Evolutionary conservation across 805 yeast genomes (phyloP).

Genomic region (Wickerhamiella spandovensis): DNA sequence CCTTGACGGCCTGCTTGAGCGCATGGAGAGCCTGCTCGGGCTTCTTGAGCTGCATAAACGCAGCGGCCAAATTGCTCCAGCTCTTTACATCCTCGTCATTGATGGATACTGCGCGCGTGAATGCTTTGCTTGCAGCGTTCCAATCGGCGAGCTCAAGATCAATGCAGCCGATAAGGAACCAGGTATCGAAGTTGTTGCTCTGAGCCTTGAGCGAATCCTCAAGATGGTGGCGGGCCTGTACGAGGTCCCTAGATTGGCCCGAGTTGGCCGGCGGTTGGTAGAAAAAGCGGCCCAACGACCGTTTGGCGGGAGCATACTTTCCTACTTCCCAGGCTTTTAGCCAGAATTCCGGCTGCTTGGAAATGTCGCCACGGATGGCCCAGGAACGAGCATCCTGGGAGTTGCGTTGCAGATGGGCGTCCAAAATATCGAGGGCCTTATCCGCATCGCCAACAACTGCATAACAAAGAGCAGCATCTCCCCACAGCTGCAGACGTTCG

Average conservation of each 20-base stretch:
- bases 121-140: constrained; percentile 78
- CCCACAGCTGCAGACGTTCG: constrained; percentile 57
- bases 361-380: constrained; percentile 75
- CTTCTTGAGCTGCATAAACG: constrained; percentile 52
- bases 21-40: constrained; percentile 74
- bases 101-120: constrained; percentile 75
- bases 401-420: constrained; percentile 36
- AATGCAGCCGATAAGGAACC: constrained; percentile 88
- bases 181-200: constrained; percentile 64
- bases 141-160: constrained; percentile 62
- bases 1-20: constrained; percentile 59
- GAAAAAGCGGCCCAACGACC: constrained; percentile 61
- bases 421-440: constrained; percentile 49
- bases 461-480: constrained; percentile 81
- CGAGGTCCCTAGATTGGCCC: constrained; percentile 39
- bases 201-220: constrained; percentile 60
- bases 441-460: constrained; percentile 69
- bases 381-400: constrained; percentile 75
- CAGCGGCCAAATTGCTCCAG: constrained; percentile 86
- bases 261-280: constrained; percentile 49
- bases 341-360: constrained; percentile 67
- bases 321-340: constrained; percentile 77
- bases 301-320: constrained; percentile 71
- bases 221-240: constrained; percentile 48
- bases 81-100: constrained; percentile 71